Percentiles rank a stretch among this genome's conserved stretches.
These are phyloP conservation scores for Gaeumannomyces sp. DNA, from an alignment of 2,329 filamentous ascomycete genomes.

Conservation along the genomic window DNA sequence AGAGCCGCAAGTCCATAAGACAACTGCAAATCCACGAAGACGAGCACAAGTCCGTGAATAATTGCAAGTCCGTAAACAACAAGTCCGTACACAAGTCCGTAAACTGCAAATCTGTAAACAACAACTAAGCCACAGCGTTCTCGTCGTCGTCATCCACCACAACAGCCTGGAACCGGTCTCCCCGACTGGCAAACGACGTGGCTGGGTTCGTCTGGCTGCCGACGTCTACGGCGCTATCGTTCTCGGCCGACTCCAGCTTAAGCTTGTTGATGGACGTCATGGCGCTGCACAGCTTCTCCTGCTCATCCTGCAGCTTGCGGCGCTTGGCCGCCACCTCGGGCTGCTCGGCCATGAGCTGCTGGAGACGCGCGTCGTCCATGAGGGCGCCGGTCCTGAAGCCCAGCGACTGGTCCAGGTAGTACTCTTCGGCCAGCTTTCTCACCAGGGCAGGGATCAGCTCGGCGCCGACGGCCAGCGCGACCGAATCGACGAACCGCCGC, in stretches of 20 bases:
- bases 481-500: slow-evolving; percentile 55
- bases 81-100: no score
- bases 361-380: neutral
- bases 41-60: no score
- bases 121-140: neutral
- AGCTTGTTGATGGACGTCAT: slow-evolving; percentile 21
- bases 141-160: neutral
- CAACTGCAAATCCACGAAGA: no score
- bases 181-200: slow-evolving; percentile 4
- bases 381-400: slow-evolving; percentile 23
- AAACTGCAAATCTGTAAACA: no score
- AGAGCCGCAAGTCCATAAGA: no score
- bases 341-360: slow-evolving; percentile 7
- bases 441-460: slow-evolving; percentile 42
- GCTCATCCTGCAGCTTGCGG: slow-evolving; percentile 7
- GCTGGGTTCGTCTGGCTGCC: slow-evolving; percentile 6
- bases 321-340: slow-evolving; percentile 6
- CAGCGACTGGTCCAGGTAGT: slow-evolving; percentile 38
- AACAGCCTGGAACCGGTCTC: neutral
- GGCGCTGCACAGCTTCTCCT: slow-evolving; percentile 12
- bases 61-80: no score
- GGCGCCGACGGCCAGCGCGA: slow-evolving; percentile 40
- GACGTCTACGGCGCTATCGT: neutral
- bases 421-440: slow-evolving; percentile 11
- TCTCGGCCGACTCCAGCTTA: slow-evolving; percentile 4